A percentile compares a stretch with the other conserved stretches of the same genome.
These are phyloP conservation scores for Cyberlindnera meyerae DNA, from an alignment of 805 yeast species.

Conservation along the genomic window DNA sequence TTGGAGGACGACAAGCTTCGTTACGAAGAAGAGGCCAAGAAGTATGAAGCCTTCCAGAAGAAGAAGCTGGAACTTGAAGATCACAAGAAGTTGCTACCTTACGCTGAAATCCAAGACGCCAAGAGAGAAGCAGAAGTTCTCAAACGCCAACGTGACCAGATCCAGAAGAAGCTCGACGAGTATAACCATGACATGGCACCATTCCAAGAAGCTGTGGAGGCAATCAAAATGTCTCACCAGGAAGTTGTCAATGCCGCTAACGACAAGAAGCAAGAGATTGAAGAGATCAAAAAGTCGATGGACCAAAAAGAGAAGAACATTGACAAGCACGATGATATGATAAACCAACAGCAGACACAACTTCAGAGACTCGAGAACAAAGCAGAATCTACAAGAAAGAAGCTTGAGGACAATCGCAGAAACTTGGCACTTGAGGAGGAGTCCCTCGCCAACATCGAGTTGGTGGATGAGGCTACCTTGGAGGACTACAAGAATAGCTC, in stretches of 20 bases:
- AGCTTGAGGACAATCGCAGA: slow-evolving; percentile 30
- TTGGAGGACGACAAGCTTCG: slow-evolving; percentile 30
- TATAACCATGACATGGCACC: slow-evolving; percentile 23
- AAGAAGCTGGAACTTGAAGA: slow-evolving; percentile 41
- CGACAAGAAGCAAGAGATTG: slow-evolving; percentile 22
- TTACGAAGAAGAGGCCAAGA: slow-evolving; percentile 45
- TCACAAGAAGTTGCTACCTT: slow-evolving; percentile 45
- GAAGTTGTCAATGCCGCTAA: slow-evolving; percentile 25
- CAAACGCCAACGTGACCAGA: slow-evolving; percentile 25
- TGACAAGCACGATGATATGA: slow-evolving; percentile 21
- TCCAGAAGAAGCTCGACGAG: slow-evolving; percentile 26
- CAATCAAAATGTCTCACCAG: slow-evolving; percentile 25
- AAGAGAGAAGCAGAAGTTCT: slow-evolving; percentile 14
- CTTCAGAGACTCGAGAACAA: slow-evolving; percentile 1
- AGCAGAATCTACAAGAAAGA: slow-evolving; percentile 28
- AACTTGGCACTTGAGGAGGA: slow-evolving; percentile 25
- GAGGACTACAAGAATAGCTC: slow-evolving; percentile 13
- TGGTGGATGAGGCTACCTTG: slow-evolving; percentile 6
- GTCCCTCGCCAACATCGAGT: slow-evolving; percentile 9
- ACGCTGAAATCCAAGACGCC: slow-evolving; percentile 42
- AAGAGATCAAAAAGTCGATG: slow-evolving; percentile 17
- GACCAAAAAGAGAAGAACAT: slow-evolving; percentile 31
- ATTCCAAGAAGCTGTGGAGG: slow-evolving; percentile 17
- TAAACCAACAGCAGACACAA: background rate
- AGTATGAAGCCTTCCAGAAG: slow-evolving; percentile 40